A percentile compares a stretch with the other conserved stretches of the same genome.
Evolutionary conservation across 1,139 yeast species (phyloP).

Genomic region (Pichia sp.): DNA sequence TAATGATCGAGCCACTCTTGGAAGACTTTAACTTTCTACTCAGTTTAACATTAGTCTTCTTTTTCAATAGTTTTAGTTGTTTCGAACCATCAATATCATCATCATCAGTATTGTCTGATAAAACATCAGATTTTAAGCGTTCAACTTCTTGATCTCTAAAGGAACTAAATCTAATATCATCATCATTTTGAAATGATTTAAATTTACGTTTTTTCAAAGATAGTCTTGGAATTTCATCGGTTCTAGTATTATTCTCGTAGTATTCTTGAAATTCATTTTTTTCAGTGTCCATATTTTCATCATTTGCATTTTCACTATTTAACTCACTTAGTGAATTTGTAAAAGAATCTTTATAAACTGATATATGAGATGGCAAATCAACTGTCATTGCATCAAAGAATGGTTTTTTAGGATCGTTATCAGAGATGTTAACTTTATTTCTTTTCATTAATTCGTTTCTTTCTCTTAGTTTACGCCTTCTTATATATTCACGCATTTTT

Average conservation of each 20-base stretch:
- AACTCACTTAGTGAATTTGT: constrained; percentile 10
- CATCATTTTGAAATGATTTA: constrained; percentile 29
- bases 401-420: constrained; percentile 16
- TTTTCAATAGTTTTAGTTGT: constrained; percentile 22
- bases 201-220: constrained; percentile 20
- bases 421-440: constrained; percentile 36
- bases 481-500: constrained; percentile 28
- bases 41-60: constrained; percentile 13
- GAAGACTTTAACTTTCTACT: constrained; percentile 11
- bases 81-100: constrained; percentile 28
- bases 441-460: constrained; percentile 43
- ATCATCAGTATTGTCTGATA: constrained; percentile 5
- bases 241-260: constrained; percentile 10
- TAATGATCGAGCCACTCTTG: background rate
- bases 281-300: constrained; percentile 22
- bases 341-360: constrained; percentile 12
- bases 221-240: constrained; percentile 6
- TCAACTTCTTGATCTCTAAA: constrained; percentile 12
- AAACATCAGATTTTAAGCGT: constrained; percentile 4
- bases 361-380: constrained; percentile 12
- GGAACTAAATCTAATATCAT: constrained; percentile 26
- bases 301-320: constrained; percentile 33
- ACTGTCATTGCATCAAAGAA: constrained; percentile 14
- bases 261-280: constrained; percentile 12
- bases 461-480: constrained; percentile 40